These are phyloP conservation scores for Vitis vinifera DNA, from an alignment of 164 flowering plant species.

Conservation along the genomic window ASM3070453v1 NC_081820.1:21816501-21817000, in stretches of 20 bases:
- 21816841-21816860: slow-evolving; percentile 34
- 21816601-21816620: background rate
- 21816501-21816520: slow-evolving; percentile 66
- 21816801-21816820: slow-evolving; percentile 76
- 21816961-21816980: slow-evolving; percentile 69
- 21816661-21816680: slow-evolving; percentile 68
- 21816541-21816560: slow-evolving; percentile 72
- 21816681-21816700: slow-evolving; percentile 73
- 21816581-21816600: slow-evolving; percentile 17
- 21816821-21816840: slow-evolving; percentile 74
- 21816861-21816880: slow-evolving; percentile 53
- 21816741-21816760: slow-evolving; percentile 78
- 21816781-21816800: slow-evolving; percentile 68
- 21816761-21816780: slow-evolving; percentile 53
- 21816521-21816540: slow-evolving; percentile 42
- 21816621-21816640: slow-evolving; percentile 12
- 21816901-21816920: slow-evolving; percentile 38
- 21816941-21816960: slow-evolving; percentile 32
- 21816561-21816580: slow-evolving; percentile 56
- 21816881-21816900: slow-evolving; percentile 69
- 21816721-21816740: slow-evolving; percentile 59
- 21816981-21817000: slow-evolving; percentile 42
- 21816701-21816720: slow-evolving; percentile 48
- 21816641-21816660: slow-evolving; percentile 43
- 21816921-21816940: slow-evolving; percentile 45